Base-by-base conservation (phyloP, 306 rosid species). In the Bauhinia variegata region DNA sequence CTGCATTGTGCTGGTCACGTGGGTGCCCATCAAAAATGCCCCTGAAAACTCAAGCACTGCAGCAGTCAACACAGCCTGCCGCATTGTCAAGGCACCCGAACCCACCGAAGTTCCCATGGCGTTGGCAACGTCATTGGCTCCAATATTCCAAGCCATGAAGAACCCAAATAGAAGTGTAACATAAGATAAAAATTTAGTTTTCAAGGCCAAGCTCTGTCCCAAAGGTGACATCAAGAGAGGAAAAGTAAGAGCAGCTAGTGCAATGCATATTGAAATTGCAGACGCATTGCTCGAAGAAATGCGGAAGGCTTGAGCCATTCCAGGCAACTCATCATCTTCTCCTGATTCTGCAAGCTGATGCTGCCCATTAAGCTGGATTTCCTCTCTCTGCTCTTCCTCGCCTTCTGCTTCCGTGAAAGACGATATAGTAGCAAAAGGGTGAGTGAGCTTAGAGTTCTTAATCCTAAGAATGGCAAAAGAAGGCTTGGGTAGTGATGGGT, bases 41-140 rank as follows among this genome's bases (percentile, higher is more conserved):
- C 99, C 97, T 0, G 96, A 83, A 61, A 95, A 95, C 38, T 95
- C 97, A 76, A 95, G 37, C 75, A 95, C 89, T 1, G 89, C 99
- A 11, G 99, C 99, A 0, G 80, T 88, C 48, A 90, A 0, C 54
- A 90, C 97, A 1, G 99, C 99, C 67, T 95, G 99, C 48, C 96
- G 60, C 2, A 95, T 79, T 10, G 95, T 65, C 83, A 95, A 50
- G 1, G 99, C 99, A 2, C 99, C 99, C 0, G 99, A 95, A 0
- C 99, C 99, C 38, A 90, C 99, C 5, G 97, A 95, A 7, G 99
- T 95, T 3, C 99, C 99, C 99, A 95, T 95, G 1, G 99, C 99
- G 67, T 95, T 95, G 0, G 99, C 99, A 71, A 95, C 99, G 54
- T 95, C 99, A 49, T 95, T 95, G 18, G 99, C 97, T 10, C 99